A percentile compares a stretch with the other conserved stretches of the same genome.
Evolutionary conservation across 371 early-diverging fungal genomes (phyloP).

Genomic region (Nosema granulosis): DNA sequence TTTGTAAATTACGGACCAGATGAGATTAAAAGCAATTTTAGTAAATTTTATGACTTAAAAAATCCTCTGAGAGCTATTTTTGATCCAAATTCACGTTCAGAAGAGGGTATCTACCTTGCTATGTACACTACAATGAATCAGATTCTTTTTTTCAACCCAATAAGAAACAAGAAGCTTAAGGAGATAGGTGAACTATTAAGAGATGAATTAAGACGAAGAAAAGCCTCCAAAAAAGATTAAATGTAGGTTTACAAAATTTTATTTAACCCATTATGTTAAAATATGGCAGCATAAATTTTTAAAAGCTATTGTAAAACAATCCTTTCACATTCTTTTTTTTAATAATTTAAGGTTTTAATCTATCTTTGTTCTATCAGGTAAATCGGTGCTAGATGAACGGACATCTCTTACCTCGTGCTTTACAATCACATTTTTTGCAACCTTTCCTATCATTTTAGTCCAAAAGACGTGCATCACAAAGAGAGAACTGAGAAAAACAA

Average conservation of each 20-base stretch:
- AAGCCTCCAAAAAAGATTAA: background rate
- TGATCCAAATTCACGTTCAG: background rate
- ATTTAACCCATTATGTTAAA: no score
- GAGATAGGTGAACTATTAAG: background rate
- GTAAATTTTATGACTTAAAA: background rate
- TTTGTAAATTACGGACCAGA: conserved; percentile 17
- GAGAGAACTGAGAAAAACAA: background rate
- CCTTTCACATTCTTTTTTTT: no score
- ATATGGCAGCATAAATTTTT: no score
- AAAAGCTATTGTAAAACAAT: no score
- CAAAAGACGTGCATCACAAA: conserved; percentile 37
- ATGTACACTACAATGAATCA: background rate
- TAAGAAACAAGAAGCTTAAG: background rate
- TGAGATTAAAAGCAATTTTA: background rate
- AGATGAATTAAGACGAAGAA: background rate
- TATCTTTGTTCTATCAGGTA: background rate
- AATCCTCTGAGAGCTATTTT: background rate
- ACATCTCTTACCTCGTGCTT: conserved; percentile 27
- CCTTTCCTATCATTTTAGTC: conserved; percentile 20
- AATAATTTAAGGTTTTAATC: background rate
- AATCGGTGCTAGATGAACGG: conserved; percentile 12
- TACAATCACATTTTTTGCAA: conserved; percentile 4
- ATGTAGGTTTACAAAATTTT: no score
- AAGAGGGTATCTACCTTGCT: background rate
- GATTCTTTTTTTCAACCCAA: background rate